Evolutionary conservation across 306 rosid species (phyloP), one percentile per base, ranked within the genome.

Genomic region (Quercus parvula): DNA sequence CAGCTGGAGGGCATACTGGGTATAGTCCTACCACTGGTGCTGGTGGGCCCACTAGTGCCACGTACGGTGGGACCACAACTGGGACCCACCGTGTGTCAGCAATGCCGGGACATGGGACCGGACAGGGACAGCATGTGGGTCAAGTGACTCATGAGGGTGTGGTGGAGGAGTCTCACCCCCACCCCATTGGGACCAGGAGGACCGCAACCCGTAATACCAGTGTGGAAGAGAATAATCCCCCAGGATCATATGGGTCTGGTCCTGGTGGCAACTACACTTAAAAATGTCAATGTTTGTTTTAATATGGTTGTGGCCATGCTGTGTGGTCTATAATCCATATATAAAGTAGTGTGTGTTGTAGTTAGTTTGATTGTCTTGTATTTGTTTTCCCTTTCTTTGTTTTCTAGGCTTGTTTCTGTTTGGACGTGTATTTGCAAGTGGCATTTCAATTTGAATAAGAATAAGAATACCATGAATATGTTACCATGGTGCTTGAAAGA

Each of bases 1-100:
- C 46, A 41, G 67, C 30, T 13, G 81, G 51, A 66, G 80, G 12
- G 22, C 22, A 1, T 56, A n/a, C 27, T 14, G 81, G 30, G 18
- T 66, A 66, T 19, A 78, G 81, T 13, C 24, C 73, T 5, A 11
- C 74, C 0, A 31, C 79, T 0, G 85, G 75, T 2, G 15, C 67
- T 6, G 85, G 78, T 12, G 54, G 54, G 17, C 54, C 54, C 0
- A 38, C 91, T 0, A 38, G 90, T 0, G 67, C 80, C 28, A 41
- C 90, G 6, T 27, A 84, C 76, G 80, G 85, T 0, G 88, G 87
- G 56, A 61, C 30, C 0, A 25, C 79, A 17, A 75, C 79, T 5
- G 90, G 87, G 30, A n/a, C 81, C 49, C 82, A 81, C 28, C 91
- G 89, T 55, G 83, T 61, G 84, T 69, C 89, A 2, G 75, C 85